Evolutionary conservation across 768 basidiomycete species (phyloP), one percentile per base, ranked within the genome.

Genomic region (Phanerochaete sordida): DNA sequence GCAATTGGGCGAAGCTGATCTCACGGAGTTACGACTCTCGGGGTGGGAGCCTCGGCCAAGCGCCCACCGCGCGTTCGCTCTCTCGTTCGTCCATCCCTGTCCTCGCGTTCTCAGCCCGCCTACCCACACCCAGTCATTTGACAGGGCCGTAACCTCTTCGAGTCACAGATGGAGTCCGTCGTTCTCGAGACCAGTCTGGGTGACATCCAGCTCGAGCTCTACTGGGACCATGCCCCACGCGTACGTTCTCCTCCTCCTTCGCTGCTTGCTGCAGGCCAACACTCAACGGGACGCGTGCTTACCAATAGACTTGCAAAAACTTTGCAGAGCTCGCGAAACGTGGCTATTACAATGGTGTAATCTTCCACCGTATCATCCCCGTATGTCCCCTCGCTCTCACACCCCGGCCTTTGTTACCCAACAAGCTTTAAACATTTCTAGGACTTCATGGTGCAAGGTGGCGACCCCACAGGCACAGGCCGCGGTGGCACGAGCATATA

Each of bases 401-500:
- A 54, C 27, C 47, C 56, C 45, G 49, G 53, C 23, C 3, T 19
- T 28, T 70, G 46, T 50, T 47, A 27, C 12, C 27, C 48, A 30
- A 37, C 44, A 30, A 16, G 26, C 16, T 48, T 47, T n/a, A 52
- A 35, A 33, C 57, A 33, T 50, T 50, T 33, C 23, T 67, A 95
- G 89, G 95, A 95, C 70, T 98, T 98, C 69, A 98, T 98, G 96
- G 87, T 97, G 16, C 96, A 99, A 77, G 87, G 84, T 28, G 96
- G 95, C 44, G 95, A 96, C 72, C 96, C 95, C 12, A 96, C 95
- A 16, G 96, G 96, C 26, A 98, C 96, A 1, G 96, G 96, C 27
- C 78, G 91, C 68, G 95, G 96, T 33, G 91, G 92, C 43, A 90
- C 88, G 27, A 93, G 92, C 66, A 92, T 93, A 63, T 93, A 91